Conservation (phyloP, 495 filamentous ascomycete genomes). For the Hypoxylon subgilvum region DNA sequence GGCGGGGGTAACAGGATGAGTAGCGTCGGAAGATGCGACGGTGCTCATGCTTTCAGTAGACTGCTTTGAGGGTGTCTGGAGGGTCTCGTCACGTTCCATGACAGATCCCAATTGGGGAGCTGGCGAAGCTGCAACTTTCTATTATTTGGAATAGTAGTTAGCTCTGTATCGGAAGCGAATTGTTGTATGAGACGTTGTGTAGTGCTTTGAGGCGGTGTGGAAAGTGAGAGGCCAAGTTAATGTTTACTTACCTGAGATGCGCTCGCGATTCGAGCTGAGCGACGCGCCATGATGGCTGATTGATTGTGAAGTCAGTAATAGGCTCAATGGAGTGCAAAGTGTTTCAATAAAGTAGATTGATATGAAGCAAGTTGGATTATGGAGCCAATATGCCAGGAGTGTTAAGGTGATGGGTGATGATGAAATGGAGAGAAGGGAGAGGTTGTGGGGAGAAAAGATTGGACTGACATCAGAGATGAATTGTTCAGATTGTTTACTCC, state of each 20-base stretch:
- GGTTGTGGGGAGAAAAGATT: slow-evolving; percentile 20
- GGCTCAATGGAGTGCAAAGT: slow-evolving; percentile 1
- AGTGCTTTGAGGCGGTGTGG: slow-evolving; percentile 20
- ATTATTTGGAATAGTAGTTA: background rate
- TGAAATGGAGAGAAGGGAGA: slow-evolving; percentile 23
- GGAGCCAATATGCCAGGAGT: slow-evolving; percentile 25
- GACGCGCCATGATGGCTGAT: slow-evolving; percentile 40
- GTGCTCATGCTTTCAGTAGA: slow-evolving; percentile 38
- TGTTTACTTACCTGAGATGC: slow-evolving; percentile 48
- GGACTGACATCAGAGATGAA: slow-evolving; percentile 33
- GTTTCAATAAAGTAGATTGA: slow-evolving; percentile 3
- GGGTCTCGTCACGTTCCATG: slow-evolving; percentile 49
- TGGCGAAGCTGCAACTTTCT: slow-evolving; percentile 32
- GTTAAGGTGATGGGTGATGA: slow-evolving; percentile 13
- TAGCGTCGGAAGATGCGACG: slow-evolving; percentile 50
- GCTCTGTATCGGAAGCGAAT: background rate
- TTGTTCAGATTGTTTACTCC: slow-evolving; percentile 34
- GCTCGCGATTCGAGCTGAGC: slow-evolving; percentile 57
- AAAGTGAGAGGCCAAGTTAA: slow-evolving; percentile 4
- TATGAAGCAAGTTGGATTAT: slow-evolving; percentile 11
- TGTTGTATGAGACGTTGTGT: background rate
- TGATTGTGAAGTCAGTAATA: slow-evolving; percentile 4
- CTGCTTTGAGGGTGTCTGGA: slow-evolving; percentile 8
- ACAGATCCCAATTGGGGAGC: slow-evolving; percentile 51
- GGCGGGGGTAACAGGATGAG: slow-evolving; percentile 50